Conservation (phyloP, 2,329 filamentous ascomycete genomes). For the Fusarium camptoceras region DNA sequence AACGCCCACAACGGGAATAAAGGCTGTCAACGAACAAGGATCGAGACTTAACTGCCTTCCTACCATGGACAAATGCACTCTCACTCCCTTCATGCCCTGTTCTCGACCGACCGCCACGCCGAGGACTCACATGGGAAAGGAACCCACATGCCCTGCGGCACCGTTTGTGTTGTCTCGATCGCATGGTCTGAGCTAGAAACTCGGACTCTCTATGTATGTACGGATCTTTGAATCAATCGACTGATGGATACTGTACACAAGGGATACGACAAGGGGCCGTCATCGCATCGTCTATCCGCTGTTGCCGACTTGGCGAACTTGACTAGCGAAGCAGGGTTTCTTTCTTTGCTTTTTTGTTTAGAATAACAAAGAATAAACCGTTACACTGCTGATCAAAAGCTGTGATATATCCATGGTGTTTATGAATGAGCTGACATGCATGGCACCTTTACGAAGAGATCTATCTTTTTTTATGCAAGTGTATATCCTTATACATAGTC, state of each 20-base stretch:
- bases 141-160: conserved; percentile 5
- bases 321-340: neutral
- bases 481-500: conserved; percentile 7
- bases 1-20: conserved; percentile 29
- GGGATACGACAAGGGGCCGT: neutral
- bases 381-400: neutral
- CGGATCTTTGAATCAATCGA: neutral
- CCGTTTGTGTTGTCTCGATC: neutral
- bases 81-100: conserved; percentile 10
- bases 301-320: conserved; percentile 35
- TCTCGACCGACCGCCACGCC: conserved; percentile 39
- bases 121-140: conserved; percentile 38
- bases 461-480: neutral
- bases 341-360: neutral
- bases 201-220: neutral
- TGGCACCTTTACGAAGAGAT: neutral
- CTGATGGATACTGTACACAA: conserved; percentile 3
- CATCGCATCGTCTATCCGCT: conserved; percentile 18
- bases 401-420: neutral
- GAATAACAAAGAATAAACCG: neutral
- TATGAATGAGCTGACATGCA: conserved; percentile 1
- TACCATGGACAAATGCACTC: conserved; percentile 28
- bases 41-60: conserved; percentile 37
- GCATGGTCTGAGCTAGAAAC: neutral
- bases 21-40: conserved; percentile 22